These are phyloP conservation scores for Plasmopara halstedii DNA, from an alignment of 352 stramenopile species.

Conservation along the genomic window DNA sequence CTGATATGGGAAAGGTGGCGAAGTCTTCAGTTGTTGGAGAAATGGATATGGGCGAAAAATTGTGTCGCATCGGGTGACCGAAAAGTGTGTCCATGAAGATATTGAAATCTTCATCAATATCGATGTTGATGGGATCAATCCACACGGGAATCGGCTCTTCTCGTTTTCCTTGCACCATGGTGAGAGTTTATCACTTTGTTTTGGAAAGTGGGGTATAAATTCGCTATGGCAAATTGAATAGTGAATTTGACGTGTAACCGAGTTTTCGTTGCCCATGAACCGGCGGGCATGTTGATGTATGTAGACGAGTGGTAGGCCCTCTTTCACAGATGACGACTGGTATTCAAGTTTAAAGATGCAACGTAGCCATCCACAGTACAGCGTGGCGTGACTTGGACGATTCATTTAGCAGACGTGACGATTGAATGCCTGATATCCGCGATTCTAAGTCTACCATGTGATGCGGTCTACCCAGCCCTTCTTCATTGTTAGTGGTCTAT, in stretches of 20 bases:
- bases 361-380: slow-evolving; percentile 14
- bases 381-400: slow-evolving; percentile 3
- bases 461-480: slow-evolving; percentile 1
- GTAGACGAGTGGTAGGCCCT: slow-evolving; percentile 17
- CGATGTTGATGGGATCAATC: slow-evolving; percentile 23
- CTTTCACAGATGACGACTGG: slow-evolving; percentile 15
- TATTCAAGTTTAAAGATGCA: slow-evolving; percentile 9
- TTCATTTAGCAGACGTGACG: slow-evolving; percentile 2
- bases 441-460: slow-evolving; percentile 4
- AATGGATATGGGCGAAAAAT: slow-evolving; percentile 1
- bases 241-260: slow-evolving; percentile 5
- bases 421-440: slow-evolving; percentile 11
- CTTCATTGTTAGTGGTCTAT: not conserved
- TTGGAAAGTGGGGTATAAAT: slow-evolving; percentile 3
- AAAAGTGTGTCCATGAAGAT: slow-evolving; percentile 1
- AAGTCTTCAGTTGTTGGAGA: slow-evolving; percentile 3
- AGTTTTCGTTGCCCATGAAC: slow-evolving; percentile 8
- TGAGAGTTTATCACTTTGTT: not conserved
- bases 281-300: slow-evolving; percentile 9
- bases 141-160: slow-evolving; percentile 18
- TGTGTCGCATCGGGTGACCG: slow-evolving; percentile 2
- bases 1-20: not conserved
- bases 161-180: slow-evolving; percentile 15
- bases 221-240: slow-evolving; percentile 22
- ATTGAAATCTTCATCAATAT: slow-evolving; percentile 18